Conservation (phyloP, 805 yeast genomes). For the Candida ascalaphidarum region DNA sequence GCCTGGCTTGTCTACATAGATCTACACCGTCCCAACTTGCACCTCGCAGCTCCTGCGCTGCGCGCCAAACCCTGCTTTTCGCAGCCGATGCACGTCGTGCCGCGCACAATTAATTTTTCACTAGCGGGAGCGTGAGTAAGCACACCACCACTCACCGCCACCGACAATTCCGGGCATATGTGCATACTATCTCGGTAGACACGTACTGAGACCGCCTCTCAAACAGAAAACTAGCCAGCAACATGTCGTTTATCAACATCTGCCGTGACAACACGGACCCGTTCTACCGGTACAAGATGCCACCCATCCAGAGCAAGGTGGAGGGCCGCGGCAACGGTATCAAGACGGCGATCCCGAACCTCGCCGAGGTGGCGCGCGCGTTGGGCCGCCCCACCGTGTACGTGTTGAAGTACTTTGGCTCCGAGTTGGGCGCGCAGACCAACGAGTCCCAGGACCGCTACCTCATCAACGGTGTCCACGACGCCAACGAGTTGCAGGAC, state of each 20-base stretch:
- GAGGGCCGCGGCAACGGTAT: slow-evolving; percentile 99
- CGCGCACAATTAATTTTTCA: not conserved
- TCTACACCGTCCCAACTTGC: too few relatives aligned
- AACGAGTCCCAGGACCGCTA: slow-evolving; percentile 78
- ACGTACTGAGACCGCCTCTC: not conserved
- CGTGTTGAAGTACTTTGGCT: slow-evolving; percentile 89
- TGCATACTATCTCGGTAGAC: not conserved
- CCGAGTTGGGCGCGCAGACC: slow-evolving; percentile 96
- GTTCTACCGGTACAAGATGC: slow-evolving; percentile 99
- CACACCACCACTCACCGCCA: not conserved
- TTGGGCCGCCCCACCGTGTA: slow-evolving; percentile 89
- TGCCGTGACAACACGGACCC: slow-evolving; percentile 97
- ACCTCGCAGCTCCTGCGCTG: too few relatives aligned
- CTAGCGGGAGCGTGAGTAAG: not conserved
- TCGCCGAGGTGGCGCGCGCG: slow-evolving; percentile 90
- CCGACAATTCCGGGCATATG: not conserved
- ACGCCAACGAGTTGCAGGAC: slow-evolving; percentile 84
- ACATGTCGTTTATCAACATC: slow-evolving; percentile 83
- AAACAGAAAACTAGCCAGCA: slow-evolving; percentile 9
- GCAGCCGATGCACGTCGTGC: too few relatives aligned
- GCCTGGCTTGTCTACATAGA: too few relatives aligned
- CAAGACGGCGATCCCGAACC: slow-evolving; percentile 87
- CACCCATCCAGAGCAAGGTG: slow-evolving; percentile 91
- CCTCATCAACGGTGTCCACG: slow-evolving; percentile 92
- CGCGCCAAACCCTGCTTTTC: too few relatives aligned